Percentiles rank a stretch among this genome's conserved stretches.
Evolutionary conservation across 2,329 filamentous ascomycete species (phyloP).

Genomic region (Dryadomyces quercus-mongolicae): DNA sequence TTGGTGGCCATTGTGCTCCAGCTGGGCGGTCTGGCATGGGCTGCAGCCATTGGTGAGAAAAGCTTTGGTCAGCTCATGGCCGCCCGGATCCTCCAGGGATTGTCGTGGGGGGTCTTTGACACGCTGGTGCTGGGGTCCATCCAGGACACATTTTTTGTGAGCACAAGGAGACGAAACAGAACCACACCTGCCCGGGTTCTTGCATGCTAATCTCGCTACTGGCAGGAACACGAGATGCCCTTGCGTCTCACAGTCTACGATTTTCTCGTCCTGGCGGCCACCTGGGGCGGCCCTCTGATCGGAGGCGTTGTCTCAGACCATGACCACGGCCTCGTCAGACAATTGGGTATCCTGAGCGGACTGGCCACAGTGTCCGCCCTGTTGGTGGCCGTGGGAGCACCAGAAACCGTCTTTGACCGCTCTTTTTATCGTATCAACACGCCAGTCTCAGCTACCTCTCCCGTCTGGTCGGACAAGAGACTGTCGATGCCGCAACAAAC

Average conservation of each 20-base stretch:
- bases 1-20: slow-evolving; percentile 31
- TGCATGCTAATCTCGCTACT: no score
- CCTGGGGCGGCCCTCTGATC: slow-evolving; percentile 41
- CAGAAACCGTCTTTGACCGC: slow-evolving; percentile 41
- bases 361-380: slow-evolving; percentile 35
- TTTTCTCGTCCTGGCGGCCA: slow-evolving; percentile 30
- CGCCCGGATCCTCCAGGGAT: slow-evolving; percentile 39
- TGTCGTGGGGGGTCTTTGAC: slow-evolving; percentile 49
- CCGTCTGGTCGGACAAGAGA: slow-evolving; percentile 15
- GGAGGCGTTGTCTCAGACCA: slow-evolving; percentile 35
- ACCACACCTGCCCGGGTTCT: no score
- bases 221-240: slow-evolving; percentile 39
- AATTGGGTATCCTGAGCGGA: slow-evolving; percentile 38
- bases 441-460: slow-evolving; percentile 11
- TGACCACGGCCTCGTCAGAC: slow-evolving; percentile 27
- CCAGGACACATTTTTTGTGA: slow-evolving; percentile 45
- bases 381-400: slow-evolving; percentile 32
- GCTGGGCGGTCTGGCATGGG: slow-evolving; percentile 39
- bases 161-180: no score
- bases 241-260: slow-evolving; percentile 32
- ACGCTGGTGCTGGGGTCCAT: slow-evolving; percentile 38
- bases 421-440: slow-evolving; percentile 16
- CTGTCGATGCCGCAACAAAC: slow-evolving; percentile 16
- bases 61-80: slow-evolving; percentile 35
- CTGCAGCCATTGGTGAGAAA: slow-evolving; percentile 17